A percentile compares a stretch with the other conserved stretches of the same genome.
Evolutionary conservation across 2,329 filamentous ascomycete genomes (phyloP).

Genomic region (Scytalidium sp.): DNA sequence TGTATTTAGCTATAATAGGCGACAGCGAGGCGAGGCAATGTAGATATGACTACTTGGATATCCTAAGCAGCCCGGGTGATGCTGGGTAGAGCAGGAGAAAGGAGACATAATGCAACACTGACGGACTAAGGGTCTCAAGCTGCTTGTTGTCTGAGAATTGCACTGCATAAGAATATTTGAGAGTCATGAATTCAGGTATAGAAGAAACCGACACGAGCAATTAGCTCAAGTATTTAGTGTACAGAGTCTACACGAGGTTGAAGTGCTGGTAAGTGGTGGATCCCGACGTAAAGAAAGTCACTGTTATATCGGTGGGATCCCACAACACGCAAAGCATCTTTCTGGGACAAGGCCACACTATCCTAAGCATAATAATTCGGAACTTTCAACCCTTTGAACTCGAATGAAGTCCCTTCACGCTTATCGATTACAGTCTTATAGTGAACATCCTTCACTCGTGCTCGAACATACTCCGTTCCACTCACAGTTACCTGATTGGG

Average conservation of each 20-base stretch:
- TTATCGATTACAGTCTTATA: constrained; percentile 40
- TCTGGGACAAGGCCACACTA: not conserved
- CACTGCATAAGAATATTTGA: not conserved
- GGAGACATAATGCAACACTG: not conserved
- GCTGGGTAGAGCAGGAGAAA: too few species aligned
- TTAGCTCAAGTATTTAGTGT: not conserved
- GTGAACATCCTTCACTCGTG: constrained; percentile 43
- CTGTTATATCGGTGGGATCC: not conserved
- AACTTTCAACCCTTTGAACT: constrained; percentile 39
- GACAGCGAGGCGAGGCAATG: too few species aligned
- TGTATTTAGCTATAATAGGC: too few species aligned
- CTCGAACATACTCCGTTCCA: constrained; percentile 43
- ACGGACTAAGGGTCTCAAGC: not conserved
- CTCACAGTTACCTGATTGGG: constrained; percentile 30
- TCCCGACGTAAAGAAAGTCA: not conserved
- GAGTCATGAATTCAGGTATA: not conserved
- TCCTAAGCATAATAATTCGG: constrained; percentile 30
- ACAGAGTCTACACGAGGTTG: not conserved
- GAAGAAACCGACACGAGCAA: not conserved
- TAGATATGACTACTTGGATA: too few species aligned
- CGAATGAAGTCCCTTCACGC: constrained; percentile 40
- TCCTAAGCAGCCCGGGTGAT: too few species aligned
- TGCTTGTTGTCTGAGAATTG: not conserved
- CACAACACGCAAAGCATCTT: not conserved
- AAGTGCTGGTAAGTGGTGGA: not conserved